phyloP scores from a whole-genome alignment of 495 filamentous ascomycete genomes.

The Neurospora sublineolata region DNA sequence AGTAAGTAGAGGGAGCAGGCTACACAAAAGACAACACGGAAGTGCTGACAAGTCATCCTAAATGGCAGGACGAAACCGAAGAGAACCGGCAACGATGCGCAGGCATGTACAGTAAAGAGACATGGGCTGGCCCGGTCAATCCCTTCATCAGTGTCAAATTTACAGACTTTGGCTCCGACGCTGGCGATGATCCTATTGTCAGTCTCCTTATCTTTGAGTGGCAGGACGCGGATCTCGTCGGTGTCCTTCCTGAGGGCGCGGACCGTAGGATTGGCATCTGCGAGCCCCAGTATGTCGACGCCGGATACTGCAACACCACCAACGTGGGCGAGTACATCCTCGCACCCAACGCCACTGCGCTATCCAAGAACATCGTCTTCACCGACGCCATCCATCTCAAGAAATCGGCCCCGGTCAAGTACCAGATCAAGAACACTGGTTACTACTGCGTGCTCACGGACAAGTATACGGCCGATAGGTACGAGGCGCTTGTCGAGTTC shows the following conservation, averaged over 20 bases:
- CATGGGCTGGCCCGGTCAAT: constrained; percentile 81
- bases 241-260: constrained; percentile 31
- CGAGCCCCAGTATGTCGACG: constrained; percentile 52
- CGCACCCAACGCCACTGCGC: constrained; percentile 54
- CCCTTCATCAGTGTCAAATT: constrained; percentile 85
- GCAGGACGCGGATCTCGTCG: constrained; percentile 70
- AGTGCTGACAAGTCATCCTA: background rate
- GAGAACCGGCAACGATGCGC: constrained; percentile 78
- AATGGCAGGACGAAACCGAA: constrained; percentile 55
- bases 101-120: constrained; percentile 88
- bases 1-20: constrained; percentile 9
- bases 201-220: constrained; percentile 92
- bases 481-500: constrained; percentile 77
- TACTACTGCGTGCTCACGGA: constrained; percentile 91
- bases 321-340: constrained; percentile 82
- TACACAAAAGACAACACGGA: background rate
- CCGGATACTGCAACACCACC: constrained; percentile 55
- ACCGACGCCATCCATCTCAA: constrained; percentile 77
- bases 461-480: constrained; percentile 49
- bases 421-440: constrained; percentile 73
- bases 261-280: constrained; percentile 63
- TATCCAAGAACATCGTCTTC: constrained; percentile 56
- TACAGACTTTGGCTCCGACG: constrained; percentile 43
- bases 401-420: constrained; percentile 59
- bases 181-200: constrained; percentile 56